A percentile compares a stretch with the other conserved stretches of the same genome.
Evolutionary conservation across 768 basidiomycete species (phyloP).

Genomic region (Rhizopogon roseolus): DNA sequence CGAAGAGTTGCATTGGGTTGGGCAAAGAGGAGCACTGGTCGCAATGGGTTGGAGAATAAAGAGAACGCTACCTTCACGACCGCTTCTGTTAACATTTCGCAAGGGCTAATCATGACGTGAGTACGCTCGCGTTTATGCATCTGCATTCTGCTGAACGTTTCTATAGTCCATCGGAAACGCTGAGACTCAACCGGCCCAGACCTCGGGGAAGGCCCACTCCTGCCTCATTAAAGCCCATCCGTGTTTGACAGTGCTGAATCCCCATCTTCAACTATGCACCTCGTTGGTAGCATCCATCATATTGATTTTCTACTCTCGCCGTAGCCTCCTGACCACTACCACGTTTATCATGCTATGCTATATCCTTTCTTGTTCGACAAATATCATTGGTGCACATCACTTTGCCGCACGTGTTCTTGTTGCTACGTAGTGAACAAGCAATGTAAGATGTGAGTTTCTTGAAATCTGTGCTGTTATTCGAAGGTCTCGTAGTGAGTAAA

Average conservation of each 20-base stretch:
- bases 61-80: slow-evolving; percentile 26
- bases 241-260: slow-evolving; percentile 14
- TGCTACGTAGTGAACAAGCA: not conserved
- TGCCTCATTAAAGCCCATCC: slow-evolving; percentile 21
- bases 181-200: slow-evolving; percentile 42
- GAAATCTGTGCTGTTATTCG: no score
- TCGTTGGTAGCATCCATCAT: not conserved
- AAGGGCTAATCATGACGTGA: slow-evolving; percentile 49
- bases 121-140: slow-evolving; percentile 20
- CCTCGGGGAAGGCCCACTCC: slow-evolving; percentile 39
- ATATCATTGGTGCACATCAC: not conserved
- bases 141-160: not conserved
- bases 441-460: not conserved
- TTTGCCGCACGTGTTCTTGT: not conserved
- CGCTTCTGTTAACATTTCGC: slow-evolving; percentile 16
- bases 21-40: slow-evolving; percentile 30
- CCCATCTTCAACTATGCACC: not conserved
- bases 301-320: not conserved
- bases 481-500: no score
- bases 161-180: slow-evolving; percentile 33
- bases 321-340: not conserved
- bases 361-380: not conserved
- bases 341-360: not conserved
- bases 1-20: no score
- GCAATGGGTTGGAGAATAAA: slow-evolving; percentile 51